phyloP scores from a whole-genome alignment of 352 stramenopile species.

The Pythium rishiriense region DNA sequence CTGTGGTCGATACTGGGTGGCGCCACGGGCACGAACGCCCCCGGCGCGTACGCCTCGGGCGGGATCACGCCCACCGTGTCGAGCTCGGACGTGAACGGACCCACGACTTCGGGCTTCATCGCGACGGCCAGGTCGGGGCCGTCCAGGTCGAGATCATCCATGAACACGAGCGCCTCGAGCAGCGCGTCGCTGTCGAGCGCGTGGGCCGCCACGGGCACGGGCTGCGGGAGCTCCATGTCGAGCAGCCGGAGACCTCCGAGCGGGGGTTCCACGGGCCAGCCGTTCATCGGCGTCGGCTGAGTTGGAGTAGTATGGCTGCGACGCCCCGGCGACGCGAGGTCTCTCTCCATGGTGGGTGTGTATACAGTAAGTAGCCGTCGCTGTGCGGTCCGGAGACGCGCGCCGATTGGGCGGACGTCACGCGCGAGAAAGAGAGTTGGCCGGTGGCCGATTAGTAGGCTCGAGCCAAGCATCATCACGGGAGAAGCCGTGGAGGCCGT shows the following conservation, averaged over 20 bases:
- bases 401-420: not conserved
- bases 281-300: not conserved
- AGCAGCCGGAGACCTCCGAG: no score
- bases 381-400: not conserved
- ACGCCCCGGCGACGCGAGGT: not conserved
- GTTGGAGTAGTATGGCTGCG: not conserved
- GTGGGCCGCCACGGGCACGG: not conserved
- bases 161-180: slow-evolving; percentile 22
- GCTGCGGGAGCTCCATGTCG: not conserved
- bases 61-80: slow-evolving; percentile 9
- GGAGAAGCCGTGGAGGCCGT: not conserved
- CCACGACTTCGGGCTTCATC: slow-evolving; percentile 1
- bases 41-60: slow-evolving; percentile 3
- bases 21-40: not conserved
- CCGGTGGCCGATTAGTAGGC: slow-evolving; percentile 11
- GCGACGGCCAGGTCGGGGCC: not conserved
- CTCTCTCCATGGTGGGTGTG: not conserved
- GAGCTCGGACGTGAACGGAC: not conserved
- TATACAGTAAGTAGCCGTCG: no score
- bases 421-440: not conserved
- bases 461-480: slow-evolving; percentile 2
- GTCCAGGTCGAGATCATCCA: slow-evolving; percentile 20
- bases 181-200: slow-evolving; percentile 18
- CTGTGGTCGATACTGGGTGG: not conserved
- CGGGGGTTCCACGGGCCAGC: not conserved